These are phyloP conservation scores for Aspergillus sclerotiicarbonarius DNA, from an alignment of 495 filamentous ascomycete genomes.

Conservation along the genomic window DNA sequence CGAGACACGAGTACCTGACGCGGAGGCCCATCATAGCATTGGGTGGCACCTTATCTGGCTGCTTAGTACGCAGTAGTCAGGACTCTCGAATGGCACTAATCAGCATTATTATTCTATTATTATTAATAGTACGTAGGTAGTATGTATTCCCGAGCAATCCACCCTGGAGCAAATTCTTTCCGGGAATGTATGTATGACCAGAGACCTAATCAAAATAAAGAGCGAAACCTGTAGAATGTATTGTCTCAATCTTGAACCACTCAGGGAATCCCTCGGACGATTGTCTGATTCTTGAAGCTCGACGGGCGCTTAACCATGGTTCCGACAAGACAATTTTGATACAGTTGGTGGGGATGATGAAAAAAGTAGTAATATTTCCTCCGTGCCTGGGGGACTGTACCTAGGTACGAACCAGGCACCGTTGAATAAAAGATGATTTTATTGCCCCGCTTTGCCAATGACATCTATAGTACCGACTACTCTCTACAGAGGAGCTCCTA, in stretches of 20 bases:
- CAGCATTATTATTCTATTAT: too few relatives aligned
- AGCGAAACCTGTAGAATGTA: not conserved
- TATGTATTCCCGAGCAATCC: too few relatives aligned
- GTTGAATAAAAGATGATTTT: not conserved
- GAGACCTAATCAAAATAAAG: not conserved
- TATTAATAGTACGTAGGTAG: too few relatives aligned
- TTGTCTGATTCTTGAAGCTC: not conserved
- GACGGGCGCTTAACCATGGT: slow-evolving; percentile 11
- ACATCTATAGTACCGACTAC: not conserved
- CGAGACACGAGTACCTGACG: slow-evolving; percentile 17
- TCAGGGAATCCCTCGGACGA: not conserved
- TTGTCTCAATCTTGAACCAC: not conserved
- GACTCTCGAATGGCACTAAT: too few relatives aligned
- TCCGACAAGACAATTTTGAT: slow-evolving; percentile 15
- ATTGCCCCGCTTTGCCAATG: not conserved
- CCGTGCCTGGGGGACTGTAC: not conserved
- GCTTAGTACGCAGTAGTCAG: not conserved
- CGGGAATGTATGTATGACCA: not conserved
- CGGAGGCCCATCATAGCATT: slow-evolving; percentile 17
- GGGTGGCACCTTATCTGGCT: slow-evolving; percentile 1
- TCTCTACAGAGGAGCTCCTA: too few relatives aligned
- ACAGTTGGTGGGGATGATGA: slow-evolving; percentile 18
- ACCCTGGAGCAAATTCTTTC: too few relatives aligned
- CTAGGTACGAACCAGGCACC: not conserved
- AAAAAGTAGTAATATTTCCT: slow-evolving; percentile 12